Percentiles rank a stretch among this genome's conserved stretches.
Evolutionary conservation across 805 yeast species (phyloP).

Genomic region (Pichia nakasei): DNA sequence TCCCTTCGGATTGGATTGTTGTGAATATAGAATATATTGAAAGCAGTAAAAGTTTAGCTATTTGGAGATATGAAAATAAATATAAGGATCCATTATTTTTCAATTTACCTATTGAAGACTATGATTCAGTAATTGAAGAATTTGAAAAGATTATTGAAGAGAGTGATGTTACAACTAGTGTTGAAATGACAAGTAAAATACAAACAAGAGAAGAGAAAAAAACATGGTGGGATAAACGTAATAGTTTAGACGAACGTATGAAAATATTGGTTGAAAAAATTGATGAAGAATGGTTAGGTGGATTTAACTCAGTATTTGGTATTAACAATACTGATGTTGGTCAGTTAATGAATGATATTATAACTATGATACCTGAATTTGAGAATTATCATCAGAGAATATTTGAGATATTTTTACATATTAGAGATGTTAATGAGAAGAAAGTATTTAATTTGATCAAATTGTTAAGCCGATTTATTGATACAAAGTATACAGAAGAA

Average conservation of each 20-base stretch:
- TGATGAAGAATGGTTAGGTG: conserved; percentile 69
- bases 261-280: conserved; percentile 44
- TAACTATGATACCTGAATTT: background rate
- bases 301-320: conserved; percentile 57
- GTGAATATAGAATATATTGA: conserved; percentile 55
- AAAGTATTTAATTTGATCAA: conserved; percentile 54
- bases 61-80: conserved; percentile 21
- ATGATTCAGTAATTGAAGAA: conserved; percentile 37
- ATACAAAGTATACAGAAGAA: conserved; percentile 9
- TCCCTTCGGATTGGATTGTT: conserved; percentile 49
- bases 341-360: conserved; percentile 24
- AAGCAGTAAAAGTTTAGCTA: conserved; percentile 45
- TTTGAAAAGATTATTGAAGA: conserved; percentile 43
- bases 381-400: conserved; percentile 2
- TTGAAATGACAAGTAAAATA: conserved; percentile 42
- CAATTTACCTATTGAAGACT: conserved; percentile 50
- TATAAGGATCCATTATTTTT: conserved; percentile 28
- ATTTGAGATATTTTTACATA: conserved; percentile 9
- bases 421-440: background rate
- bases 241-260: conserved; percentile 49
- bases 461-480: conserved; percentile 50
- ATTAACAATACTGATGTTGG: conserved; percentile 22
- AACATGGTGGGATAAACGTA: conserved; percentile 73
- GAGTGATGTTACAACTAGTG: conserved; percentile 55
- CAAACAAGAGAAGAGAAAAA: conserved; percentile 50